A percentile compares a stretch with the other conserved stretches of the same genome.
These are phyloP conservation scores for Hymenoscyphus infarciens DNA, from an alignment of 2,329 filamentous ascomycete genomes.

Conservation along the genomic window DNA sequence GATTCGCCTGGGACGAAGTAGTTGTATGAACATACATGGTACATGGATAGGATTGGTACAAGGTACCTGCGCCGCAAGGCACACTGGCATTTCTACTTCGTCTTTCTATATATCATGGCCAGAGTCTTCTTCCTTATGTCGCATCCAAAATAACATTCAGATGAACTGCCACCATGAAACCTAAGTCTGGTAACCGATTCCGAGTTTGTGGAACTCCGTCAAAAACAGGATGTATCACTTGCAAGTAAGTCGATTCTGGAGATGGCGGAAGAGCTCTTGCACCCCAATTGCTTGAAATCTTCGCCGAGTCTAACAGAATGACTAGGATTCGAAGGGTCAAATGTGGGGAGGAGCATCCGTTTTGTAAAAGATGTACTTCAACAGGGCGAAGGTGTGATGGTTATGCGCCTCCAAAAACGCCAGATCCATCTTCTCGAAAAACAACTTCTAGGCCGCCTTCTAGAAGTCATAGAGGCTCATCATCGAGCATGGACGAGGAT, in stretches of 20 bases:
- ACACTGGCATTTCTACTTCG: background rate
- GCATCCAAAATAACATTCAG: background rate
- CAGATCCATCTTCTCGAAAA: conserved; percentile 10
- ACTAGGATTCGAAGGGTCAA: conserved; percentile 32
- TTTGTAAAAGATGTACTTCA: conserved; percentile 31
- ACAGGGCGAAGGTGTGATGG: conserved; percentile 34
- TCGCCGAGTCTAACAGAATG: conserved; percentile 1
- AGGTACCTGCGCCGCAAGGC: conserved; percentile 6
- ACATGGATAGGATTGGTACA: conserved; percentile 3
- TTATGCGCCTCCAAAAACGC: conserved; percentile 23
- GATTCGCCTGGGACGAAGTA: too few species aligned
- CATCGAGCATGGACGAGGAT: conserved; percentile 16
- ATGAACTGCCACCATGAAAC: conserved; percentile 17
- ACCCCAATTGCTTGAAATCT: background rate
- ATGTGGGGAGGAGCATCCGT: conserved; percentile 33
- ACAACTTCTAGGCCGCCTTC: conserved; percentile 6
- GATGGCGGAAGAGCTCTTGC: background rate
- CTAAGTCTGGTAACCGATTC: conserved; percentile 28
- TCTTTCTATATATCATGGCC: conserved; percentile 9
- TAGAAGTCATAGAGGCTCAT: conserved; percentile 7
- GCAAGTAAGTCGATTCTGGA: conserved; percentile 28
- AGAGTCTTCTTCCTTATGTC: background rate
- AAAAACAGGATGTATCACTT: conserved; percentile 30
- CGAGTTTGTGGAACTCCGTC: conserved; percentile 32
- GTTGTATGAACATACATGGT: background rate